These are phyloP conservation scores for Rosa persica DNA, from an alignment of 306 rosid genomes.

Conservation along the genomic window DNA sequence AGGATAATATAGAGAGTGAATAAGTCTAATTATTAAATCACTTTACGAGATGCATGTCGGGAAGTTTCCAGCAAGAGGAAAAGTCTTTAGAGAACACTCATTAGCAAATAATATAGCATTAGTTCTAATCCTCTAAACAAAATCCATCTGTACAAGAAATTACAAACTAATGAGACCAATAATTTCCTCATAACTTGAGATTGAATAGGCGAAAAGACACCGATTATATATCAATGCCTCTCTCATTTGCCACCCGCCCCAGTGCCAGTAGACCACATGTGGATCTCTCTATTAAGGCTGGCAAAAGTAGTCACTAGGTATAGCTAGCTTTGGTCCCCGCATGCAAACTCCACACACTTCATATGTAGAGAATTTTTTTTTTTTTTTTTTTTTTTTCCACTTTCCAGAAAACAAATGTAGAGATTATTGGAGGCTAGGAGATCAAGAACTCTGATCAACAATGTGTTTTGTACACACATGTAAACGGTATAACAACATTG, in stretches of 20 bases:
- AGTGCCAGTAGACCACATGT: neutral
- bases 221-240: neutral
- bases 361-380: no score
- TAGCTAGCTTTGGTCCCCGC: neutral
- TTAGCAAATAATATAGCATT: neutral
- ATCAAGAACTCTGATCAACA: no score
- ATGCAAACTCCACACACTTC: neutral
- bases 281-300: neutral
- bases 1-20: neutral
- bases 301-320: neutral
- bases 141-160: neutral
- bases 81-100: neutral
- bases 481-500: no score
- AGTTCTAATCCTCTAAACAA: neutral
- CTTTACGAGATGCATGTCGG: neutral
- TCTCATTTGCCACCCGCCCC: neutral
- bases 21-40: neutral
- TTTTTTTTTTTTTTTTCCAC: no score
- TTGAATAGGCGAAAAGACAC: conserved; percentile 1
- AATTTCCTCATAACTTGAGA: neutral
- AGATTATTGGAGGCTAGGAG: no score
- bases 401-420: no score
- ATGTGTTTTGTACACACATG: no score
- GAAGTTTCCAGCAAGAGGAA: neutral
- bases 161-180: neutral